Evolutionary conservation across 2,329 filamentous ascomycete species (phyloP).

Genomic region (Pseudocercospora fijiensis): DNA sequence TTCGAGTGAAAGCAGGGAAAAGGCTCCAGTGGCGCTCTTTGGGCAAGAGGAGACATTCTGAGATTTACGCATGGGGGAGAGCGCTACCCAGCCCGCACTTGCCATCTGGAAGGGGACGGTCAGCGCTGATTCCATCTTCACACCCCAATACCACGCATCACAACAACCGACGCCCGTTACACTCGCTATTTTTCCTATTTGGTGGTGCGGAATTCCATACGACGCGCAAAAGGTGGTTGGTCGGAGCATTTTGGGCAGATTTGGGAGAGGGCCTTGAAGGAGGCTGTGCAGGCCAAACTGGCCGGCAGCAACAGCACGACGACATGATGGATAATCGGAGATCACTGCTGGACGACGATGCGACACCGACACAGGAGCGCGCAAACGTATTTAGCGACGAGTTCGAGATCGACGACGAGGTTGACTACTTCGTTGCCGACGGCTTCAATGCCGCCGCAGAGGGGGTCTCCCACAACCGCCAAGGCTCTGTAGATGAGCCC

Average conservation of each 20-base stretch:
- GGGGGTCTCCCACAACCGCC: constrained; percentile 22
- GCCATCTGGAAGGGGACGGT: background rate
- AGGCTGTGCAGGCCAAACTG: constrained; percentile 26
- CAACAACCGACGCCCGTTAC: constrained; percentile 3
- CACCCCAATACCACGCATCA: background rate
- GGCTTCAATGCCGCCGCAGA: constrained; percentile 42
- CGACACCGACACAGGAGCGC: constrained; percentile 36
- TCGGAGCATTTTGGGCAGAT: background rate
- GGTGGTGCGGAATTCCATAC: background rate
- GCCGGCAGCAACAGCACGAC: constrained; percentile 16
- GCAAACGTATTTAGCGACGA: constrained; percentile 52
- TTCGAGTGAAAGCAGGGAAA: background rate
- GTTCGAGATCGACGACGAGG: constrained; percentile 47
- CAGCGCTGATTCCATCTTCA: background rate
- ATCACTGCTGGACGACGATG: constrained; percentile 33
- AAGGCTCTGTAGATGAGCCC: constrained; percentile 29
- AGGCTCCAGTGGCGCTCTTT: background rate
- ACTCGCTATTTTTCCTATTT: constrained; percentile 9
- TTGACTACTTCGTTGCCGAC: constrained; percentile 45
- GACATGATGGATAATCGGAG: constrained; percentile 29
- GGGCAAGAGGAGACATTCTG: background rate
- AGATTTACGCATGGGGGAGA: background rate
- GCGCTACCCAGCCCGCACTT: background rate
- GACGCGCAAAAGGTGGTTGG: background rate
- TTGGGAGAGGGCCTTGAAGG: constrained; percentile 20